Evolutionary conservation across 169 alveolate species (phyloP), one percentile per base, ranked within the genome.

Genomic region (Babesia bigemina): DNA sequence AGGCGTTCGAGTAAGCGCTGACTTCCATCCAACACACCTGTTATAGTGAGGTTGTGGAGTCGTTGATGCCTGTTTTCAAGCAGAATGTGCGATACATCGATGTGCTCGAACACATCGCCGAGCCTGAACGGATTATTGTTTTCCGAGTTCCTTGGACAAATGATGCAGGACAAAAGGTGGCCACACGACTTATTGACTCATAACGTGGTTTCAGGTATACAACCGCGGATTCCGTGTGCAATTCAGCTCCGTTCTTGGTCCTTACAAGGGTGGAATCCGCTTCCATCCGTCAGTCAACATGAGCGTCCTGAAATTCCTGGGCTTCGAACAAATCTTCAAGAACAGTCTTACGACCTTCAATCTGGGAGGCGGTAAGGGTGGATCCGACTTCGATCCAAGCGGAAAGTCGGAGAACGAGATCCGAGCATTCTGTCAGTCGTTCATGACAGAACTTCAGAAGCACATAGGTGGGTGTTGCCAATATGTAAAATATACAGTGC

Each of bases 321-420:
- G 95, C 9, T 93, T 93, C 79, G 96, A 93, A 45, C 96, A 93
- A 83, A 84, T 90, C n/a, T 91, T 93, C 83, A 93, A 93, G 63
- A 93, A 93, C 73, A 82, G 93, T 16, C 86, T 93, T 26, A 93
- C 96, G 19, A 91, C 91, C 3, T 62, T 93, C 7, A 84, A 79
- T 36, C 66, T 93, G 91, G 96, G 96, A 19, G 96, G 95, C 6
- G 96, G 89, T 21, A 93, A 93, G 74, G 96, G 96, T 8, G 96
- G 96, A 16, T 86, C 94, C 10, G 95, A 93, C 73, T 93, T 93
- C 78, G 96, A 93, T 65, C 96, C 96, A 36, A 87, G 88, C 62
- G 96, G 96, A 16, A 91, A 91, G 60, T 84, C 93, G 39, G 95
- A 91, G 42, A 66, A 59, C 36, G 96, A 93, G 76, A 78, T 93